Evolutionary conservation across 371 early-diverging fungal species (phyloP).

Genomic region (Capillidium rhysosporum): DNA sequence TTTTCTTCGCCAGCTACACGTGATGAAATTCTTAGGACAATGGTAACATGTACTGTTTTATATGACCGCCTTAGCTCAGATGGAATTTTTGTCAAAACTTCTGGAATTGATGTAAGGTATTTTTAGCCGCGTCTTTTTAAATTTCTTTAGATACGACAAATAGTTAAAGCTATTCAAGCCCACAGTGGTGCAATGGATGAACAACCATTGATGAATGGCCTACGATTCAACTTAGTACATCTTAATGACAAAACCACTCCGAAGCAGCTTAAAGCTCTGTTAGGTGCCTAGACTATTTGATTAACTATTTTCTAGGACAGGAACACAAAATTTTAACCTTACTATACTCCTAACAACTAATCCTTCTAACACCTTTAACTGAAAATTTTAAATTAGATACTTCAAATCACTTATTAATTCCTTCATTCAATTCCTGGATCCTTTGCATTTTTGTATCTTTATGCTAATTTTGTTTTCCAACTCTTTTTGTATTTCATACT

Average conservation of each 20-base stretch:
- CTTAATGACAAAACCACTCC: conserved; percentile 63
- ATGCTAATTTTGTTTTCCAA: too few relatives aligned
- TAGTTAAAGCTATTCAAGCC: conserved; percentile 49
- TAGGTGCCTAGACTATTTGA: conserved; percentile 4
- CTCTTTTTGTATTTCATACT: too few relatives aligned
- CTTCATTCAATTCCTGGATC: too few relatives aligned
- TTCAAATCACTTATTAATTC: too few relatives aligned
- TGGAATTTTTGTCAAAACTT: conserved; percentile 55
- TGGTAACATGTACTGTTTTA: conserved; percentile 69
- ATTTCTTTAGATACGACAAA: conserved; percentile 27
- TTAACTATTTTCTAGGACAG: too few relatives aligned
- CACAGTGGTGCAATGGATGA: conserved; percentile 23
- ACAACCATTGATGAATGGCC: conserved; percentile 37
- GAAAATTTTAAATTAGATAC: too few relatives aligned
- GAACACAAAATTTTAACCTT: too few relatives aligned
- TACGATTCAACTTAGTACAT: conserved; percentile 60
- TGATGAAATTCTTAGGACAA: conserved; percentile 54
- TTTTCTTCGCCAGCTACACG: conserved; percentile 11
- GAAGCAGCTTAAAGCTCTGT: conserved; percentile 39
- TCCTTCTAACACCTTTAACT: too few relatives aligned
- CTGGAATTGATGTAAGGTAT: conserved; percentile 55
- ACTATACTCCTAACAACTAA: too few relatives aligned
- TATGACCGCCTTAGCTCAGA: conserved; percentile 72
- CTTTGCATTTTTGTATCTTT: too few relatives aligned
- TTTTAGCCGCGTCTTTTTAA: not conserved